Conservation (phyloP, 495 filamentous ascomycete genomes). For the Ascodesmis nigricans region DNA sequence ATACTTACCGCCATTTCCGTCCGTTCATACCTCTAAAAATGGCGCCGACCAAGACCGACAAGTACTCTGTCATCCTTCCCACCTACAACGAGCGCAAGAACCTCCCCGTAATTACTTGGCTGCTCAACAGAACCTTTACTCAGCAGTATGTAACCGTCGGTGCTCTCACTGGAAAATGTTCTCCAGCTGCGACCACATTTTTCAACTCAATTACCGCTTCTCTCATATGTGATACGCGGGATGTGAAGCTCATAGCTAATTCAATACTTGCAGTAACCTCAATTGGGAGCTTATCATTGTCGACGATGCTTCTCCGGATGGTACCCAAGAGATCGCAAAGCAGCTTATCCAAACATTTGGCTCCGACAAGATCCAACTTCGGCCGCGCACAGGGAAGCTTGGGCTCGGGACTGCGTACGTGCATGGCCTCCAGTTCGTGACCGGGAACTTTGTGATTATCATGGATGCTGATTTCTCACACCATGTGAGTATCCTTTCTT, state of each 20-base stretch:
- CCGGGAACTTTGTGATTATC: constrained; percentile 90
- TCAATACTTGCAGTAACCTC: constrained; percentile 49
- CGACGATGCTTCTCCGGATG: constrained; percentile 92
- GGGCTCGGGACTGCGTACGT: constrained; percentile 94
- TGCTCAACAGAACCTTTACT: constrained; percentile 74
- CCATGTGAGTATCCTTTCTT: constrained; percentile 30
- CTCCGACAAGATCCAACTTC: constrained; percentile 52
- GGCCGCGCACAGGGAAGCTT: constrained; percentile 77
- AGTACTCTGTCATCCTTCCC: constrained; percentile 90
- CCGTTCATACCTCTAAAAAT: too few species aligned
- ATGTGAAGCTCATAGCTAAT: too few species aligned
- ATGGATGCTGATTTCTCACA: constrained; percentile 99
- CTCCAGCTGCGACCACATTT: too few species aligned
- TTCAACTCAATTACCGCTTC: too few species aligned
- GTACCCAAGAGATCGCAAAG: constrained; percentile 69
- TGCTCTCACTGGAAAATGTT: too few species aligned
- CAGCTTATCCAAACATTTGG: constrained; percentile 73
- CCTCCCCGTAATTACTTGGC: constrained; percentile 84
- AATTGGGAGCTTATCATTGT: constrained; percentile 90
- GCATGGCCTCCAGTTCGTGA: constrained; percentile 68
- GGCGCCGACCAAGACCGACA: constrained; percentile 34
- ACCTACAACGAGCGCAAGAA: constrained; percentile 97
- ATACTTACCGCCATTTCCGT: too few species aligned
- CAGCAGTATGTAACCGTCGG: constrained; percentile 45
- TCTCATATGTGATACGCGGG: too few species aligned